A percentile compares a stretch with the other conserved stretches of the same genome.
Conservation (phyloP, 495 filamentous ascomycete species). For the Penicillium bialowiezense region DNA sequence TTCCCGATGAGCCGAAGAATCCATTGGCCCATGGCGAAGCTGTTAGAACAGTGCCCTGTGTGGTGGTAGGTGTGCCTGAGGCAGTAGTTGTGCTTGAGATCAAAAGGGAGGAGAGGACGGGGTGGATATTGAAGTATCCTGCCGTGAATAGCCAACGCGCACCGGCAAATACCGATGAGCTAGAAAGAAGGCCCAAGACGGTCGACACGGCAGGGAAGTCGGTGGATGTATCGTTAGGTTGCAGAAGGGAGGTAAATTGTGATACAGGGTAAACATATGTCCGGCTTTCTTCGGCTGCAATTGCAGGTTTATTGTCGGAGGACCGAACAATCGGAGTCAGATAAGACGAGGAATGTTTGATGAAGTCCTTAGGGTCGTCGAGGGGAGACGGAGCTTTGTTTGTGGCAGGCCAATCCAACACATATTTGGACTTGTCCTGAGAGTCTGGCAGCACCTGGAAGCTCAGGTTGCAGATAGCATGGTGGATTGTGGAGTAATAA, state of each 20-base stretch:
- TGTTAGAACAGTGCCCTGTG: constrained; percentile 80
- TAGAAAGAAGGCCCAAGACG: constrained; percentile 64
- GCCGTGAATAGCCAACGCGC: constrained; percentile 94
- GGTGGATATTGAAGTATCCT: constrained; percentile 96
- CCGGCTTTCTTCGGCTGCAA: constrained; percentile 40
- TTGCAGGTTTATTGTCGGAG: constrained; percentile 24
- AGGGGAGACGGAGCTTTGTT: constrained; percentile 75
- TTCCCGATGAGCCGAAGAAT: constrained; percentile 85
- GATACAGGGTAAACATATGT: constrained; percentile 80
- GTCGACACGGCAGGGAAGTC: constrained; percentile 78
- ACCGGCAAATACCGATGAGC: constrained; percentile 52
- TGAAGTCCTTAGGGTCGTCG: constrained; percentile 62
- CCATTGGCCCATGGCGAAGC: constrained; percentile 95
- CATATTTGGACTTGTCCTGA: constrained; percentile 58
- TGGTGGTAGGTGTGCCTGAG: constrained; percentile 27
- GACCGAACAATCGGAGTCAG: constrained; percentile 65
- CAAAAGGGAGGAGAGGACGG: constrained; percentile 72
- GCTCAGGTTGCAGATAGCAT: constrained; percentile 73
- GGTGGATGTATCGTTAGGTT: constrained; percentile 71
- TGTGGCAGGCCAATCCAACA: constrained; percentile 71
- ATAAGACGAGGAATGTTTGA: constrained; percentile 60
- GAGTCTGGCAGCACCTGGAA: constrained; percentile 69
- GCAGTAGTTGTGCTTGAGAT: constrained; percentile 55
- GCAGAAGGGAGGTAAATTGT: constrained; percentile 80
- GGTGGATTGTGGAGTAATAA: constrained; percentile 76